Base-by-base conservation (phyloP, 495 filamentous ascomycete genomes). In the Immersiella caudata region DNA sequence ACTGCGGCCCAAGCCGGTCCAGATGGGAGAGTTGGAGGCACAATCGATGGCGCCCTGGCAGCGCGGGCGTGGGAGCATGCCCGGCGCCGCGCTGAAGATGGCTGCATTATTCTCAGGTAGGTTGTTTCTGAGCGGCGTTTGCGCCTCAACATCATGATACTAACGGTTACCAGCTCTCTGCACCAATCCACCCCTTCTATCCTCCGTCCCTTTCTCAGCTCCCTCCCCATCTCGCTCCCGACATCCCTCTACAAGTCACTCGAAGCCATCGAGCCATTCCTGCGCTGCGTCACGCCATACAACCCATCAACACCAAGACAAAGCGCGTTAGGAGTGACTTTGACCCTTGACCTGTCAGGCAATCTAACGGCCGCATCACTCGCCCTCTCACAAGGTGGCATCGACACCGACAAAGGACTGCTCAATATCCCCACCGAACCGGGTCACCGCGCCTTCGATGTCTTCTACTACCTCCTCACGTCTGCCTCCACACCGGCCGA, bases 11-110 rank as follows among this genome's bases (percentile, higher is more conserved):
- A 89, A 68, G 76, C 83, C 4, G 85, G 87, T 56, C 83, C 84
- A 0, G 88, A 91, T 71, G 91, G 90, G 27, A 84, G 83, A 16
- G 80, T 80, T 46, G 92, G 91, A 26, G 93, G 92, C 24, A 91
- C 89, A 0, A 85, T 97, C 46, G 95, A 99, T 73, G 80, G 84
- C 63, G 89, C 91, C 24, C 73, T 99, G 63, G 92, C 91, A 1
- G 82, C 88, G 18, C 86, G 92, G 73, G 95, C 93, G 27, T 99
- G 95, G 95, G 95, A 99, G 79, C 95, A 99, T 85, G 95, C 96
- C 62, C 86, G 95, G 69, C 86, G 95, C 56, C 87, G 95, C 80
- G 95, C 95, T 49, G 95, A 99, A 75, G 95, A 99, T 82, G 94
- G 93, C 14, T 97, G 93, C 74, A 92, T 99, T 67, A 82, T 97